Evolutionary conservation across 768 basidiomycete genomes (phyloP).

Genomic region (Collybiopsis confluens): DNA sequence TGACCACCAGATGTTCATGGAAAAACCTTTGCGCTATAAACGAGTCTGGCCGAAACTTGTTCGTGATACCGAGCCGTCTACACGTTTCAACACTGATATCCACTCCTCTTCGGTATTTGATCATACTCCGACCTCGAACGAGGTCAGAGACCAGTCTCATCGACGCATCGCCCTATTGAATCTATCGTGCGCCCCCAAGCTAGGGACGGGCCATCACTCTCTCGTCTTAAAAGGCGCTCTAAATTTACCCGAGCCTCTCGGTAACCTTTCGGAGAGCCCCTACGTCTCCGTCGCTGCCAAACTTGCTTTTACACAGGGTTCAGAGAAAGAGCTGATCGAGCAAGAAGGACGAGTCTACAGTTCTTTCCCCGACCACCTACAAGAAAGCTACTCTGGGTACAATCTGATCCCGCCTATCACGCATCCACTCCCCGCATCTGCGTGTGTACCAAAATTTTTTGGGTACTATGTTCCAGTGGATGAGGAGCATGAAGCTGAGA

Average conservation of each 20-base stretch:
- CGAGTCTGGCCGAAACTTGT: conserved; percentile 14
- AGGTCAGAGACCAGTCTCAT: neutral
- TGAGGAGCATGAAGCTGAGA: neutral
- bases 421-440: conserved; percentile 30
- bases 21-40: neutral
- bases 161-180: conserved; percentile 29
- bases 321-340: conserved; percentile 21
- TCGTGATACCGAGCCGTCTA: neutral
- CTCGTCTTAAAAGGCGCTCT: conserved; percentile 35
- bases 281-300: conserved; percentile 30
- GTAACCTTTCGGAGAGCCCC: conserved; percentile 16
- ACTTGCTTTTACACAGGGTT: conserved; percentile 23
- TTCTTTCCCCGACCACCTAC: conserved; percentile 25
- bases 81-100: too few relatives aligned
- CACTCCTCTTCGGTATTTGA: neutral
- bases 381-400: conserved; percentile 30
- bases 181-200: conserved; percentile 8
- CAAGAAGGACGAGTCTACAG: conserved; percentile 30
- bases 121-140: neutral
- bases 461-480: conserved; percentile 37
- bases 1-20: neutral
- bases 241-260: conserved; percentile 30
- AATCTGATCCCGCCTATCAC: conserved; percentile 25
- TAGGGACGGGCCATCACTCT: conserved; percentile 37
- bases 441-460: conserved; percentile 47